Base-by-base conservation (phyloP, 2,329 filamentous ascomycete species). In the Penicillium crustosum region DNA sequence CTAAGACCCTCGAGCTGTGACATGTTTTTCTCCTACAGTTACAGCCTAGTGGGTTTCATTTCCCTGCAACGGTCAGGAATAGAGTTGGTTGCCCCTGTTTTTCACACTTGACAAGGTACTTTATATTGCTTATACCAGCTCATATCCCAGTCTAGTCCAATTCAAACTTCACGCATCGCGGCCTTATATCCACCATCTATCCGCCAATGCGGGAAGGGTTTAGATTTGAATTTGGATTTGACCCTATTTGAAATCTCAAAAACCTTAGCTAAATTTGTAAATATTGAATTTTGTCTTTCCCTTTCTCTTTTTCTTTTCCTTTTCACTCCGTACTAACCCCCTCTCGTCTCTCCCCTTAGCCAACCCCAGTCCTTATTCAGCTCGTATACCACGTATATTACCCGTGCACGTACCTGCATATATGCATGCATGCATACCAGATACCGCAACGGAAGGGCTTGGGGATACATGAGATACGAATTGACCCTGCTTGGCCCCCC, bases 401-500 rank as follows among this genome's bases (percentile, higher is more conserved):
- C 53, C 49, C 33, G 27, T 60, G 57, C 62, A 60, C 55, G 61
- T 64, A 65, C 61, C 59, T 65, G 62, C 61, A 65, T 63, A 61
- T 51, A 54, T 58, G 53, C 54, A 65, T 64, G 62, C 59, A 60
- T 29, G 36, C 17, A 53, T 45, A 57, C 55, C 55, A 54, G 51
- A 44, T 38, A 43, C 47, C 53, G 29, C 29, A 6, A 29, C 35
- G 43, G 44, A 35, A 23, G n/a, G 21, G 27, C 21, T 49, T 41
- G 27, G 4, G 31, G 9, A 38, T 38, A 21, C 33, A 39, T 19
- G 25, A 7, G 27, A 33, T 55, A 27, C 2, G 31, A 33, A 44
- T 27, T 33, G 21, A 13, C 31, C 21, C 8, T 15, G 21, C 15
- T 15, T 33, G 31, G 12, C 31, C 23, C 31, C 48, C 48, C 48